Base-by-base conservation (phyloP, 192 early-diverging fungal genomes). In the Podila epigama region DNA sequence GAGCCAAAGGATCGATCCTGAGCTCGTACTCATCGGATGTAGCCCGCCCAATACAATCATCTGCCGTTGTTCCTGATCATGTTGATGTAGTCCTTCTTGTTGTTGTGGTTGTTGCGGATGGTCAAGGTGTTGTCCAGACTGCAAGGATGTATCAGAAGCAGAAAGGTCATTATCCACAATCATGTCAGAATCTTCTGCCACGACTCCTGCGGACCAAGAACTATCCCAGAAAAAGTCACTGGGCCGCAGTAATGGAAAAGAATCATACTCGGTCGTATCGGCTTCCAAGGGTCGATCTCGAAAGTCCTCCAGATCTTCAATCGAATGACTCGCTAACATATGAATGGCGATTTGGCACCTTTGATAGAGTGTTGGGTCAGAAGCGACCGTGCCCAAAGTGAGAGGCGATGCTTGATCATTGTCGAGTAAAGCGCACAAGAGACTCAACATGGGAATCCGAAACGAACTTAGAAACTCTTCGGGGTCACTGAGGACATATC, bases 381-480 rank as follows among this genome's bases (percentile, higher is more conserved):
- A 29, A 10, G 41, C 22, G 0, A n/a, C 36, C 2, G 48, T 59
- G 16, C 50, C 37, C 2, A 42, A 35, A 3, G 44, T 12, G 15
- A 40, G 4, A 0, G 29, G n/a, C 25, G 44, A 48, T 48, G n/a
- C 31, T 0, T 61, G 50, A 2, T 25, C 8, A 39, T 61, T 75
- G 18, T 66, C 61, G 37, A 54, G 58, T 16, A 75, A 40, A 3
- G 35, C 52, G 32, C 51, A 27, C 8, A 75, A 44, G 3, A 75
- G 42, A 50, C 55, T 59, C 13, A 75, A 63, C 64, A 75, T 75
- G 2, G 70, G 51, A 1, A 66, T 57, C 28, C 56, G 27, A 27
- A 66, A 36, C 4, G 28, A 5, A 4, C 6, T 15, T 0, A 66
- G 12, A 34, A 75, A 75, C 9, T 57, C 40, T 8, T 60, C 42